Evolutionary conservation across 805 yeast genomes (phyloP), one percentile per base, ranked within the genome.

Genomic region (Nakazawaea holstii): DNA sequence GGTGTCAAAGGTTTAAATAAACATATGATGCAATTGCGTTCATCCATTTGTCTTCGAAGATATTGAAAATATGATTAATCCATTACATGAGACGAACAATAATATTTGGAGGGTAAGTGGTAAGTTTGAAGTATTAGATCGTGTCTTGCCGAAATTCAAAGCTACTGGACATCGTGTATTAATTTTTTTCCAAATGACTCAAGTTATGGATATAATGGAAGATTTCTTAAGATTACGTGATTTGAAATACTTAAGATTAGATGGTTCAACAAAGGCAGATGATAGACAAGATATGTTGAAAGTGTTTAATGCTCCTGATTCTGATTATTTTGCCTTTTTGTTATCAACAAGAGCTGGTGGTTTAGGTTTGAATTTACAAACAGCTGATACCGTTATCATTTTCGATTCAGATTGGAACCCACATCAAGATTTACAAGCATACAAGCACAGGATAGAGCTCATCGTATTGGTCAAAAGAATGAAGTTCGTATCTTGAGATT

Each of bases 381-480:
- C 97, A 13, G 99, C 99, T 3, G 99, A 92, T 66, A 92, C 98
- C 0, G 99, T 92, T 41, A 88, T 92, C 55, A 94, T 92, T 53
- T 92, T 92, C 64, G 99, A 92, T 64, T 89, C 98, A 1, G 99
- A 92, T 70, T 92, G 99, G 99, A 92, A 92, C 66, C 99, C 99
- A 6, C 98, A 94, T 70, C 98, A 94, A 65, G 99, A 92, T 79
- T 77, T 92, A 65, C 99, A 92, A n/a, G n/a, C n/a, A n/a, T n/a
- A n/a, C n/a, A n/a, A 70, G 98, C 98, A 1, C 98, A 94, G 69
- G 99, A 92, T 68, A 84, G 99, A 69, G 98, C 98, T 0, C 99
- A 92, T 68, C 81, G 99, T 72, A 92, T 92, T 66, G 99, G 99
- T 35, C 99, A 92, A 62, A 94, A 95, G 66, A 90, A 91, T 64